Evolutionary conservation across 179 eudicot genomes (phyloP), one percentile per base, ranked within the genome.

Genomic region (Silene vulgaris): DNA sequence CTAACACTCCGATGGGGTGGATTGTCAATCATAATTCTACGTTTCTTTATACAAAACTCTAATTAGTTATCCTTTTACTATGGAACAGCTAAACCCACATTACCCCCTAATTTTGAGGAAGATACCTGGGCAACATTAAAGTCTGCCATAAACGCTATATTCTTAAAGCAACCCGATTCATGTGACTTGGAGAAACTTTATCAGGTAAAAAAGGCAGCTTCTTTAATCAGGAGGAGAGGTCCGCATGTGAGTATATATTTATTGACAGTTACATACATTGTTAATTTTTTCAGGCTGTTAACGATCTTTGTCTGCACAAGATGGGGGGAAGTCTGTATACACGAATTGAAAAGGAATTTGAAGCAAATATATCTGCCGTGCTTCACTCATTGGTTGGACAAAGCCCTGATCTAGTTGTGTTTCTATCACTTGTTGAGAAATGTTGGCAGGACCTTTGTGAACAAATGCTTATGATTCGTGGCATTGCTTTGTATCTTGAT

Each of bases 391-490:
- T 95, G 80, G 93, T 95, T 73, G 96, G 97, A 70, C 96, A 90
- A 86, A 95, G 97, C 64, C 97, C 93, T 79, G 99, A 95, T 88
- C 80, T 89, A 74, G 89, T 85, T 74, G 99, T 95, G 71, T 95
- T 95, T 85, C 80, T 92, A 75, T 90, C 97, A 37, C 89, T 92
- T 43, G 91, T 93, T 28, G 91, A 93, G 87, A 95, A 89, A 81
- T 86, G 97, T 81, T 95, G 99, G 99, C 97, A 95, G 76, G 97
- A 93, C 78, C 96, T 95, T 74, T 93, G 99, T 78, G 93, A 92
- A 45, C 99, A 95, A 82, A 89, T 95, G 97, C 83, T 92, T 80
- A 89, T 95, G 97, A 95, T 95, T 72, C 99, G 99, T 79, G 86
- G 93, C 71, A 95, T 95, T 83, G 99, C 99, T 62, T 85, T 92